Percentiles rank a stretch among this genome's conserved stretches.
phyloP scores from a whole-genome alignment of 139 green algal genomes.

The Choricystis sp. region DNA sequence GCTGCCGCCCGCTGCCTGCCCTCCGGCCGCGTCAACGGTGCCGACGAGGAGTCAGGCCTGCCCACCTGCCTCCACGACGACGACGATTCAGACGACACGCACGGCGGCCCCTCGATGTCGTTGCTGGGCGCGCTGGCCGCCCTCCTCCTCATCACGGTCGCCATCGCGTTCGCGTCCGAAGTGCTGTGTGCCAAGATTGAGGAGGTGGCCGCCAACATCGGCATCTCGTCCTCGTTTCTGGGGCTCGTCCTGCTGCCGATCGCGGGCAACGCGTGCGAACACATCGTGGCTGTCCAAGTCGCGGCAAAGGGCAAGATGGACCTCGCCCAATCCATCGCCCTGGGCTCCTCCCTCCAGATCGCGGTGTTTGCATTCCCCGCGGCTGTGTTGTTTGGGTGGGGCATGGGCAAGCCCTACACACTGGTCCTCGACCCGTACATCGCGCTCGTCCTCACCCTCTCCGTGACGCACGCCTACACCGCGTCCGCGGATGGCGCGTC shows the following conservation, averaged over 20 bases:
- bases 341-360: conserved; percentile 67
- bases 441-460: conserved; percentile 12
- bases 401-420: conserved; percentile 40
- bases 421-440: conserved; percentile 53
- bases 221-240: conserved; percentile 53
- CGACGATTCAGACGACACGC: conserved; percentile 11
- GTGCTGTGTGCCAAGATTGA: conserved; percentile 45
- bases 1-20: too few relatives aligned
- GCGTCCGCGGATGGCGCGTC: neutral
- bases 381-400: conserved; percentile 52
- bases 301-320: conserved; percentile 86
- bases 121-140: conserved; percentile 26
- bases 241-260: conserved; percentile 71
- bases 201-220: conserved; percentile 36
- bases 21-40: neutral
- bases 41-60: conserved; percentile 6
- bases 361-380: conserved; percentile 71
- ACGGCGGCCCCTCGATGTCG: conserved; percentile 30
- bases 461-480: neutral
- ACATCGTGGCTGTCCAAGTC: conserved; percentile 65
- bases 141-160: conserved; percentile 44
- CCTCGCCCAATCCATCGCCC: conserved; percentile 63
- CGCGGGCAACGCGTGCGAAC: conserved; percentile 75
- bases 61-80: conserved; percentile 15
- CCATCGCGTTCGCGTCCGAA: conserved; percentile 55